Evolutionary conservation across 1,139 yeast species (phyloP).

Genomic region (Citeromyces hawaiiensis): DNA sequence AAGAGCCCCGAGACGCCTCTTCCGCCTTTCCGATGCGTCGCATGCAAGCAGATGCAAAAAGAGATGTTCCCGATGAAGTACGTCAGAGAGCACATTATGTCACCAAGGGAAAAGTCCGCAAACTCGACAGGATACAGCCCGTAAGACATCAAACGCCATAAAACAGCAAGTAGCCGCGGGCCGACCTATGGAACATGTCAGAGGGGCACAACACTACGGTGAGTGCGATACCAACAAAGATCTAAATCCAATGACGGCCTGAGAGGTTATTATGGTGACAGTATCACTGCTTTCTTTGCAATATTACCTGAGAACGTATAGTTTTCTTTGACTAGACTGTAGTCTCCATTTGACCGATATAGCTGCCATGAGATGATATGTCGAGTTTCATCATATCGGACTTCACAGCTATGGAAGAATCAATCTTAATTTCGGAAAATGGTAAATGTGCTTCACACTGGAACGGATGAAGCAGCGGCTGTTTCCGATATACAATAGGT

Average conservation of each 20-base stretch:
- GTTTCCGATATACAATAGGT: too few relatives aligned
- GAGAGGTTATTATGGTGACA: too few relatives aligned
- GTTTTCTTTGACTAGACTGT: too few relatives aligned
- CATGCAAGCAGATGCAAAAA: conserved; percentile 73
- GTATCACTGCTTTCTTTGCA: too few relatives aligned
- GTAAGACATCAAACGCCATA: conserved; percentile 62
- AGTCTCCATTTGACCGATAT: too few relatives aligned
- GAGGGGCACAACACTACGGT: conserved; percentile 52
- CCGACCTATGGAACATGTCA: conserved; percentile 31
- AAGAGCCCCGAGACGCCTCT: conserved; percentile 49
- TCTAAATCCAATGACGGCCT: conserved; percentile 73
- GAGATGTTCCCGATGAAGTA: conserved; percentile 80
- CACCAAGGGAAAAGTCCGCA: conserved; percentile 87
- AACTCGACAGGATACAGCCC: conserved; percentile 94
- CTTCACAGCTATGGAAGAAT: too few relatives aligned
- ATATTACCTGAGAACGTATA: too few relatives aligned
- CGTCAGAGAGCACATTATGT: conserved; percentile 75
- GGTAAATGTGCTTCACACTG: too few relatives aligned
- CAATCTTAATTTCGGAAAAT: too few relatives aligned
- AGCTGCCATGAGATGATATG: too few relatives aligned
- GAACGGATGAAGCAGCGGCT: too few relatives aligned
- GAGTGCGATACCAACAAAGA: conserved; percentile 45
- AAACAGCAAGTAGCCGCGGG: conserved; percentile 70
- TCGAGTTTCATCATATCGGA: too few relatives aligned
- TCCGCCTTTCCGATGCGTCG: conserved; percentile 52